These are phyloP conservation scores for Aspergillus sp. DNA, from an alignment of 2,329 filamentous ascomycete genomes.

Conservation along the genomic window DNA sequence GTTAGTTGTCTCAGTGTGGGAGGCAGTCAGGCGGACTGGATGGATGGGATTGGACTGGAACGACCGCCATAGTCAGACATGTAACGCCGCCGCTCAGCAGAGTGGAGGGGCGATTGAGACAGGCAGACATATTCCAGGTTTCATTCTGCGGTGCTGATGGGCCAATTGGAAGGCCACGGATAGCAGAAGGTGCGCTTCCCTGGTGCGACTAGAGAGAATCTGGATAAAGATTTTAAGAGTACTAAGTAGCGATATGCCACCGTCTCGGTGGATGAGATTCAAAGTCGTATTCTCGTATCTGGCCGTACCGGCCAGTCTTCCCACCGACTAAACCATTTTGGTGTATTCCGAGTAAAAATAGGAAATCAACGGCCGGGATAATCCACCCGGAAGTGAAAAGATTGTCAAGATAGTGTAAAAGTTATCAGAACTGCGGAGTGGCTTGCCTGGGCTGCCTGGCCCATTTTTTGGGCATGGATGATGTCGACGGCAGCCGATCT, in stretches of 20 bases:
- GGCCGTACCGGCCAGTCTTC: background rate
- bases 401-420: background rate
- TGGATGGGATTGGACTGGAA: slow-evolving; percentile 2
- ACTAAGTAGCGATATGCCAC: too few relatives aligned
- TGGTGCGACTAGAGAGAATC: background rate
- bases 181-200: background rate
- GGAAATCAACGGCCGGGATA: slow-evolving; percentile 3
- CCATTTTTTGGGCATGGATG: slow-evolving; percentile 4
- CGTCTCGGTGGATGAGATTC: background rate
- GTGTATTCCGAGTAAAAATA: slow-evolving; percentile 7
- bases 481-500: slow-evolving; percentile 8
- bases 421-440: background rate
- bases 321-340: background rate
- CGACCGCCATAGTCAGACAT: background rate
- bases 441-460: background rate
- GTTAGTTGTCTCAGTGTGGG: background rate
- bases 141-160: background rate
- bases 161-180: slow-evolving; percentile 19
- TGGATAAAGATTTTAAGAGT: background rate
- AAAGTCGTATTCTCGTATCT: slow-evolving; percentile 8
- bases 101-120: background rate
- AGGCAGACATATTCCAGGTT: slow-evolving; percentile 2
- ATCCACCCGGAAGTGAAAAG: background rate
- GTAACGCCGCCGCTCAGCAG: background rate
- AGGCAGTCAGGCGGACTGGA: too few relatives aligned